Conservation (phyloP, 2,329 filamentous ascomycete genomes). For the Ophiocordyceps unilateralis region DNA sequence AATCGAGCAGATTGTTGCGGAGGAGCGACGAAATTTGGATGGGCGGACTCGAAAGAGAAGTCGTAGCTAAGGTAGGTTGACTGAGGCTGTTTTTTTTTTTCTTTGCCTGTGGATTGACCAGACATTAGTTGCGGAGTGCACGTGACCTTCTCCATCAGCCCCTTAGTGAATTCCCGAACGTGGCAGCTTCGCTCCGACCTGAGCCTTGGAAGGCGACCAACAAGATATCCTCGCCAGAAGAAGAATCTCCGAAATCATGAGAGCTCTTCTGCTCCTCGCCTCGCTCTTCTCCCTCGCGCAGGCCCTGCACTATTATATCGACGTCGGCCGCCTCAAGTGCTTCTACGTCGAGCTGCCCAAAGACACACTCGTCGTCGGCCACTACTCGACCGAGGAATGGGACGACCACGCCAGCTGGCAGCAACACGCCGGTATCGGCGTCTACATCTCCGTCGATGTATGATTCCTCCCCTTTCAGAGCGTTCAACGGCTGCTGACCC, state of each 20-base stretch:
- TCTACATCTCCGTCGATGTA: slow-evolving; percentile 83
- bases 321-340: slow-evolving; percentile 72
- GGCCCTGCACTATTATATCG: slow-evolving; percentile 91
- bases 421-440: slow-evolving; percentile 57
- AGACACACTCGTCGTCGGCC: slow-evolving; percentile 87
- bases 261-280: slow-evolving; percentile 45
- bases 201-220: neutral
- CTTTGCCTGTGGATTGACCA: no score
- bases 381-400: slow-evolving; percentile 77
- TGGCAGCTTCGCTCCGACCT: slow-evolving; percentile 27
- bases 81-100: no score
- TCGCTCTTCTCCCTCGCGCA: slow-evolving; percentile 49
- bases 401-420: slow-evolving; percentile 53
- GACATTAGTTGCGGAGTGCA: slow-evolving; percentile 6
- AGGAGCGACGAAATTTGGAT: neutral
- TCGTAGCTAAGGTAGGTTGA: no score
- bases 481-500: slow-evolving; percentile 1
- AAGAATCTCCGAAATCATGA: slow-evolving; percentile 28
- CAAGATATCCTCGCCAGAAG: neutral
- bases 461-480: slow-evolving; percentile 9
- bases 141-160: slow-evolving; percentile 14
- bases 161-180: slow-evolving; percentile 26
- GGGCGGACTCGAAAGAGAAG: no score
- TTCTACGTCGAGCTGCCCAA: slow-evolving; percentile 98
- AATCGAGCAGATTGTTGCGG: neutral